Base-by-base conservation (phyloP, 148 eudicot genomes). In the Dianthus caryophyllus region DNA sequence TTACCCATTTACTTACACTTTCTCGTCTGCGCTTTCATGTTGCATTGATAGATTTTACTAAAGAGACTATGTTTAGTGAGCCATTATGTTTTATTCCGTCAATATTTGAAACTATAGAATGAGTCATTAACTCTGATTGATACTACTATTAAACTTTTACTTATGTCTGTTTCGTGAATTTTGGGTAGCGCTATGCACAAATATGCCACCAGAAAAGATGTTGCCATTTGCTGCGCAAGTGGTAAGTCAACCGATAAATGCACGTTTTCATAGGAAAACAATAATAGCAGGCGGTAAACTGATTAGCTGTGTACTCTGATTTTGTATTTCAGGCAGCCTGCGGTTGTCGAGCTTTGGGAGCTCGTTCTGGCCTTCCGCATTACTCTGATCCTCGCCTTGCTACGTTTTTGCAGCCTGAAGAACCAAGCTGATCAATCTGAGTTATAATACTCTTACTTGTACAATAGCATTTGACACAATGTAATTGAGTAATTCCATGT, bases 151-250 rank as follows among this genome's bases (percentile, higher is more conserved):
- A 26, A 3, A 2, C 33, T 18, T 39, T 39, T 15, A 60, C 20
- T 72, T 21, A 67, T 66, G 22, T 24, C 5, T 67, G 71, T 9
- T 18, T 26, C 43, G 5, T 31, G 41, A 44, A 44, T 53, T 43
- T 74, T 29, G n/a, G 77, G 80, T 63, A 94, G 99, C 90, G 57
- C 61, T 90, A 49, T 94, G 97, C 47, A 68, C 83, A 21, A 67
- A 66, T 64, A 90, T 88, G 97, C 85, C 84, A 50, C 84, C 89
- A 12, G 97, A 90, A 69, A 85, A 73, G 68, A 86, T 94, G 99
- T 71, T 94, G 84, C 88, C 97, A 5, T 94, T 94, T 69, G 96
- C 99, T 63, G 66, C 97, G 66, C 88, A 79, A 88, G 99, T 90
- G 77, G 97, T 94, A 65, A 83, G 89, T 80, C 43, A 30, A 62